Conservation (phyloP, 2,329 filamentous ascomycete genomes). For the Ambrosiella xylebori region DNA sequence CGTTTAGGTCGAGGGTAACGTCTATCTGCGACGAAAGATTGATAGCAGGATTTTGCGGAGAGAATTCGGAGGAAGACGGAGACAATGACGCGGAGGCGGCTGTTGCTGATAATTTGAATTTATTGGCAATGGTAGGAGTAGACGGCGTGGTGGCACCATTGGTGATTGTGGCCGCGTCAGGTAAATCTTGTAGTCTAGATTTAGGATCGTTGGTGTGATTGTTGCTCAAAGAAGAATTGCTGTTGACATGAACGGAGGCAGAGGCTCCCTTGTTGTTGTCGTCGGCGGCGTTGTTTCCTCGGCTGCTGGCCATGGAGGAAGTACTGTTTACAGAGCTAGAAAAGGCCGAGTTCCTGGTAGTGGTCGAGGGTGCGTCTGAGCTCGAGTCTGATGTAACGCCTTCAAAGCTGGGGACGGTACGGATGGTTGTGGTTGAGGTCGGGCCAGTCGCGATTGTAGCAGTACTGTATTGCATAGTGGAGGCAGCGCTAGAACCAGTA, state of each 20-base stretch:
- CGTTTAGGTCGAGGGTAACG: background rate
- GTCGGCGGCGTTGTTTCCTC: constrained; percentile 16
- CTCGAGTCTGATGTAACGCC: constrained; percentile 28
- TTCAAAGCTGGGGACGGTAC: constrained; percentile 39
- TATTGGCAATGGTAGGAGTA: background rate
- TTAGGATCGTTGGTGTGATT: background rate
- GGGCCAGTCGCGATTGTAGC: constrained; percentile 5
- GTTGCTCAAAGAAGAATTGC: background rate
- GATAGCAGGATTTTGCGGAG: background rate
- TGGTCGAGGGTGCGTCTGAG: constrained; percentile 19
- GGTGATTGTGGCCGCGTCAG: constrained; percentile 1
- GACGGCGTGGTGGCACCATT: constrained; percentile 1
- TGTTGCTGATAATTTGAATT: background rate
- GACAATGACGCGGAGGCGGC: background rate
- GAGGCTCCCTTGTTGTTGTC: constrained; percentile 15
- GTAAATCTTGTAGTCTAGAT: constrained; percentile 1
- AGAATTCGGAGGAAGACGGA: background rate
- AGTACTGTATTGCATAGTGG: constrained; percentile 17
- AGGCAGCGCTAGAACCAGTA: constrained; percentile 9
- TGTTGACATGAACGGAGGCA: background rate
- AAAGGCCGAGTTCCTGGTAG: constrained; percentile 32
- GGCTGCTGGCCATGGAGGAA: constrained; percentile 25
- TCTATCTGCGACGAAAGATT: background rate
- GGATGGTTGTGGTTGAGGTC: constrained; percentile 29
- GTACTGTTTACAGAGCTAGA: constrained; percentile 41